phyloP scores from a whole-genome alignment of 2,329 filamentous ascomycete genomes.

The Magnaporthiopsis incrustans region DNA sequence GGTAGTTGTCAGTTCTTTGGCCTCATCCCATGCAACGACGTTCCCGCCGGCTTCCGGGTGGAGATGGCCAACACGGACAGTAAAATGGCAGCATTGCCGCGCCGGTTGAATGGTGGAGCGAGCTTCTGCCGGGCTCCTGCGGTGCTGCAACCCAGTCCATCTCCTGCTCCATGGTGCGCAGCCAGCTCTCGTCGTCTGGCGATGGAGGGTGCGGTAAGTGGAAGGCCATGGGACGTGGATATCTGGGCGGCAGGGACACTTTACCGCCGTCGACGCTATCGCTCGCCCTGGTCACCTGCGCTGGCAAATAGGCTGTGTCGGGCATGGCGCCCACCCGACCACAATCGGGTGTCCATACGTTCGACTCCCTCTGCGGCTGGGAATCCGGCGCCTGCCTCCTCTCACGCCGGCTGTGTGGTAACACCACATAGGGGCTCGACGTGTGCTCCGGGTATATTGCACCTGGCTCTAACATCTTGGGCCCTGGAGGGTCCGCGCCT shows the following conservation, averaged over 20 bases:
- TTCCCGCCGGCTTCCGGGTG: constrained; percentile 18
- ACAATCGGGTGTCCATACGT: constrained; percentile 17
- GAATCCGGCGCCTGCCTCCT: neutral
- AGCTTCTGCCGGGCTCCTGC: constrained; percentile 10
- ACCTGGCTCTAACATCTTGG: no score
- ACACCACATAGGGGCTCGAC: constrained; percentile 41
- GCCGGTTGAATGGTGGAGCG: constrained; percentile 30
- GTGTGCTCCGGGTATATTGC: no score
- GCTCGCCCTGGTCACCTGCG: neutral
- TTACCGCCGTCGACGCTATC: neutral
- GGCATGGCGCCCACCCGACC: constrained; percentile 22
- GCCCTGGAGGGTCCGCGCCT: no score
- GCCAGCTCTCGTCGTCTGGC: constrained; percentile 41
- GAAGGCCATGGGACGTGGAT: constrained; percentile 25
- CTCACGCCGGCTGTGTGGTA: constrained; percentile 22
- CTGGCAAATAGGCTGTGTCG: constrained; percentile 6
- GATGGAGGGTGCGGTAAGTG: constrained; percentile 49
- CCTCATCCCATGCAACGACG: no score
- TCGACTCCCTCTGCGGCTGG: constrained; percentile 11
- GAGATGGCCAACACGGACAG: constrained; percentile 40
- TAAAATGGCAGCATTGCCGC: constrained; percentile 36
- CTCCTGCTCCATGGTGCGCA: neutral
- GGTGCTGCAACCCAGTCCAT: constrained; percentile 19
- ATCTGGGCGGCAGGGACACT: constrained; percentile 13
- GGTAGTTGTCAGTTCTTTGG: no score